These are phyloP conservation scores for Thozetella sp. DNA, from an alignment of 495 filamentous ascomycete genomes.

Conservation along the genomic window DNA sequence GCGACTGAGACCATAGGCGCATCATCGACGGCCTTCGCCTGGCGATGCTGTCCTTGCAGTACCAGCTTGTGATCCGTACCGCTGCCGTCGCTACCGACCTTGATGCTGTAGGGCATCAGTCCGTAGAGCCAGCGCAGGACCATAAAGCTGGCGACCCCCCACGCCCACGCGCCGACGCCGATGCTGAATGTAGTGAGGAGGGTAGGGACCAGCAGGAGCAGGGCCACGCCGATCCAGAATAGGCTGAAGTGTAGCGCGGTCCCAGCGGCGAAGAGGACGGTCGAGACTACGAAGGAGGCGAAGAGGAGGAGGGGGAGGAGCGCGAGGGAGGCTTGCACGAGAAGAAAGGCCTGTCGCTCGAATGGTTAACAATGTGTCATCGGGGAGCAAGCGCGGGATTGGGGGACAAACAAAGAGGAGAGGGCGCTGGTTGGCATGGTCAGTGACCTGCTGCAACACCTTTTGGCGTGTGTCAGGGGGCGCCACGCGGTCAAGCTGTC, in stretches of 20 bases:
- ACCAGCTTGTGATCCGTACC: not conserved
- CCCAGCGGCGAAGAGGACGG: conserved; percentile 55
- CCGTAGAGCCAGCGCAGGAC: conserved; percentile 51
- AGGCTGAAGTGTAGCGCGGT: conserved; percentile 61
- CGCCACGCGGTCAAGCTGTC: conserved; percentile 34
- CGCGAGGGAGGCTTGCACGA: conserved; percentile 3
- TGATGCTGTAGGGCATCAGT: conserved; percentile 19
- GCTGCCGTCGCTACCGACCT: conserved; percentile 11
- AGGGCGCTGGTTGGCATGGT: conserved; percentile 26
- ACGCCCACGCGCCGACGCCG: conserved; percentile 63
- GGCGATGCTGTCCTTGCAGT: not conserved
- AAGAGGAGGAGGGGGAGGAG: conserved; percentile 62
- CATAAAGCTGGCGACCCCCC: conserved; percentile 59
- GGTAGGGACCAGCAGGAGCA: conserved; percentile 63
- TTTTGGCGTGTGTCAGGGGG: conserved; percentile 28
- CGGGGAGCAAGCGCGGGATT: not conserved
- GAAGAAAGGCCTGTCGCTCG: conserved; percentile 45
- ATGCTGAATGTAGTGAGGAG: conserved; percentile 59
- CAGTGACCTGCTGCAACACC: conserved; percentile 16
- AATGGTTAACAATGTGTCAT: not conserved
- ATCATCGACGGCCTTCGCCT: not conserved
- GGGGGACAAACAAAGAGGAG: conserved; percentile 31
- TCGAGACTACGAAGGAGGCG: conserved; percentile 54
- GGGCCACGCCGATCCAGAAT: conserved; percentile 63
- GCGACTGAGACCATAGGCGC: not conserved